phyloP scores from a whole-genome alignment of 495 filamentous ascomycete genomes.

The Astrocystis sublimbata region DNA sequence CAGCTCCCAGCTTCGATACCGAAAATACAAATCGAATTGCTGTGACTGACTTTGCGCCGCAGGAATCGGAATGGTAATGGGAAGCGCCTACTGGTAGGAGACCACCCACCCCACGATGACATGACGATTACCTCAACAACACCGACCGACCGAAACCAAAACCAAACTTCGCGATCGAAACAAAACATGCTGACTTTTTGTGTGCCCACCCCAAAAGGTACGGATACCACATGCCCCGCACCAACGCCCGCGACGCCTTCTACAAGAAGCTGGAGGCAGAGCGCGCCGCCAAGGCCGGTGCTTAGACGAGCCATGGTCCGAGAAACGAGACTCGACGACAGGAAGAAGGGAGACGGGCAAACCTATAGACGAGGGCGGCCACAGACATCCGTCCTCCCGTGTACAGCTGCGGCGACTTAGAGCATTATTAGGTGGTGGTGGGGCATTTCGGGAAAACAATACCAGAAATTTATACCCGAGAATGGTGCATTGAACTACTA shows the following conservation, averaged over 20 bases:
- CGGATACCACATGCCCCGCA: conserved; percentile 55
- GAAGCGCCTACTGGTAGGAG: conserved; percentile 50
- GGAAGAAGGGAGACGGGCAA: background rate
- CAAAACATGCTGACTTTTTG: too few species aligned
- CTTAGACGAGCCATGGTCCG: background rate
- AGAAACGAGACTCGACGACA: background rate
- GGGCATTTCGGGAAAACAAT: background rate
- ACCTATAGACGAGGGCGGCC: conserved; percentile 14
- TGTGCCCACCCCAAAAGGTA: conserved; percentile 36
- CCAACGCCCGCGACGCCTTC: conserved; percentile 48
- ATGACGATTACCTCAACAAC: background rate
- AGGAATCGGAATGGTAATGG: conserved; percentile 49
- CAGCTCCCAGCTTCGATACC: background rate
- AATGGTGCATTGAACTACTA: conserved; percentile 11
- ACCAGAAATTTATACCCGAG: background rate
- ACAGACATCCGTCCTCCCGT: background rate
- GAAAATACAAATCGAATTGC: background rate
- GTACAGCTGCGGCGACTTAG: conserved; percentile 8
- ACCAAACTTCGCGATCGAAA: too few species aligned
- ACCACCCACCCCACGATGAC: background rate
- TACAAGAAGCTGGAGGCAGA: conserved; percentile 50
- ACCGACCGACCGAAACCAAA: conserved; percentile 19
- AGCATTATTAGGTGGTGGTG: background rate
- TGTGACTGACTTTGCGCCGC: conserved; percentile 12
- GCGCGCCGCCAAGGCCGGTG: conserved; percentile 36